Percentiles rank a stretch among this genome's conserved stretches.
phyloP scores from a whole-genome alignment of 441 rosid species.

The Aleurites moluccanus region DNA sequence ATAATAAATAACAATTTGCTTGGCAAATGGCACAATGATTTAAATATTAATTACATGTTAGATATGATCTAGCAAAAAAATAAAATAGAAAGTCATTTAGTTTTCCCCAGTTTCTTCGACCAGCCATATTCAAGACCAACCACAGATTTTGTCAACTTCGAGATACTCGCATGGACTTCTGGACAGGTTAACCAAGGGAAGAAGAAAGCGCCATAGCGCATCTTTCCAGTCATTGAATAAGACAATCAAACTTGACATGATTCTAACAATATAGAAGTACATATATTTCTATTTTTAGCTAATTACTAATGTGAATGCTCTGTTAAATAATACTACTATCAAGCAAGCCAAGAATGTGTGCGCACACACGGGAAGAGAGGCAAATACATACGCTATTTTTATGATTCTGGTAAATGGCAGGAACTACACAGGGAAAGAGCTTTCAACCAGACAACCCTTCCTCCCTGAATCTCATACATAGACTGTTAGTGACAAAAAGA shows the following conservation, averaged over 20 bases:
- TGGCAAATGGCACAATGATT: not conserved
- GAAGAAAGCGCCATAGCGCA: too few relatives aligned
- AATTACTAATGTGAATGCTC: not conserved
- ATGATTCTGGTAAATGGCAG: constrained; percentile 13
- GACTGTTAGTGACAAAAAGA: too few relatives aligned
- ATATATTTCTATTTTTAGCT: not conserved
- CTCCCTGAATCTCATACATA: too few relatives aligned
- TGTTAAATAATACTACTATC: not conserved
- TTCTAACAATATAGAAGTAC: not conserved
- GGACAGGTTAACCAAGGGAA: not conserved
- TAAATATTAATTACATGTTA: not conserved
- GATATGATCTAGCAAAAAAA: not conserved
- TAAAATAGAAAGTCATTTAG: not conserved
- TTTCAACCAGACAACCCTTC: constrained; percentile 6
- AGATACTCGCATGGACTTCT: not conserved
- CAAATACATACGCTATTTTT: not conserved
- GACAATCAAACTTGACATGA: not conserved
- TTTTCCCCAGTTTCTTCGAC: not conserved
- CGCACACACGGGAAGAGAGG: not conserved
- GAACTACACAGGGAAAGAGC: too few relatives aligned
- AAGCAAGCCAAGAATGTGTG: not conserved
- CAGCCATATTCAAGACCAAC: too few relatives aligned
- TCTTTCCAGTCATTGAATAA: not conserved
- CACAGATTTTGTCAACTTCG: not conserved
- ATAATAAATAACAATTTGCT: not conserved